These are phyloP conservation scores for Stephania japonica DNA, from an alignment of 164 flowering plant genomes.

Conservation along the genomic window DNA sequence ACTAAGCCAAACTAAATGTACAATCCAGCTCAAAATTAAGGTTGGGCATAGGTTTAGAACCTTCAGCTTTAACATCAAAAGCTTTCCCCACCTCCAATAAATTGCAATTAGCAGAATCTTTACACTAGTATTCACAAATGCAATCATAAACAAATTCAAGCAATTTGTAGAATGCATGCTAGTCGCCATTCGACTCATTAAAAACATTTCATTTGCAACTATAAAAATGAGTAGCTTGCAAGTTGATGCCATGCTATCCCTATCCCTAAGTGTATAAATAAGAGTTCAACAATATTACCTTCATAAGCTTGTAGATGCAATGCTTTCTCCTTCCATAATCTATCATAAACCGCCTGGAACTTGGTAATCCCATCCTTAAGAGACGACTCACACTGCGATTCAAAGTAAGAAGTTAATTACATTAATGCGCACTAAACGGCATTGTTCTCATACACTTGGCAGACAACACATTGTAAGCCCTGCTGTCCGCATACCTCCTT, in stretches of 20 bases:
- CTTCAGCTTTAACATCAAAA: too few species aligned
- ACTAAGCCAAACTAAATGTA: too few species aligned
- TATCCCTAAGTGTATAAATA: neutral
- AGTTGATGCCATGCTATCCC: neutral
- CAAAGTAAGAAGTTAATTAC: conserved; percentile 6
- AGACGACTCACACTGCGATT: conserved; percentile 59
- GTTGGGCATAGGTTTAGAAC: too few species aligned
- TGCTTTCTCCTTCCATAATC: conserved; percentile 62
- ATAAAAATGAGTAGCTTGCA: neutral
- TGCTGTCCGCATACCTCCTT: conserved; percentile 56
- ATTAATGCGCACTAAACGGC: neutral
- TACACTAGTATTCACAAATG: neutral
- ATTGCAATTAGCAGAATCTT: neutral
- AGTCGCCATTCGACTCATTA: neutral
- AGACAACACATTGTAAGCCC: neutral
- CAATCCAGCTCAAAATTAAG: too few species aligned
- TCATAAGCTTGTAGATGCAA: conserved; percentile 57
- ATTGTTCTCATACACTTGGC: neutral
- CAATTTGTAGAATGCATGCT: too few species aligned
- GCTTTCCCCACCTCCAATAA: neutral
- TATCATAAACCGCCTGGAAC: conserved; percentile 66
- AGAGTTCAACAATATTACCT: conserved; percentile 31
- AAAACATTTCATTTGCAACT: too few species aligned
- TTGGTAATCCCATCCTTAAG: conserved; percentile 68
- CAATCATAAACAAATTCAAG: too few species aligned